Base-by-base conservation (phyloP, 352 stramenopile genomes). In the Globisporangium sylvaticum region DNA sequence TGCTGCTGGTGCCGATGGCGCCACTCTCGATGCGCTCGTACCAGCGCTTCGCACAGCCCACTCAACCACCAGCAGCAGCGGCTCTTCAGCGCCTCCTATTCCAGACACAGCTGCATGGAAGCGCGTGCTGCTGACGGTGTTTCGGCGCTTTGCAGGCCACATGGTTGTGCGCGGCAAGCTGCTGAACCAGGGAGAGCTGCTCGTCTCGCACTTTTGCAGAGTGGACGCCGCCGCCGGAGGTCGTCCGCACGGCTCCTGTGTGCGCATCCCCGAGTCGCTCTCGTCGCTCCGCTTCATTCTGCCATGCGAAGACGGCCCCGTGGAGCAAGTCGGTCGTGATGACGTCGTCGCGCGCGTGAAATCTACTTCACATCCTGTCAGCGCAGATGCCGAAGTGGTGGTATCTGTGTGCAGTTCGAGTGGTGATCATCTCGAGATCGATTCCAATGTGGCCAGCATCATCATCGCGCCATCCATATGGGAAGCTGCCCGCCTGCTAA, bases 101-200 rank as follows among this genome's bases (percentile, higher is more conserved):
- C 34, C 27, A 44, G 64, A 66, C 61, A 44, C 52, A 42, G 46
- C 37, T 4, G 56, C 34, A 15, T 66, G 55, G 59, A 59, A 53
- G 24, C 65, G 62, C 22, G 48, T 67, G 12, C 42, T 79, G 53
- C 52, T 46, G 29, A 68, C 68, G 27, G 4, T 84, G 5, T 76
- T 75, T 27, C 75, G 75, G 2, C 74, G 79, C 12, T 84, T 64
- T 12, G 55, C 68, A 0, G 72, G 68, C 0, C 37, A 67, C 7
- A 18, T 84, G 34, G 3, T 72, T 4, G 67, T 84, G 25, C n/a
- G 70, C 24, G 79, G 79, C 7, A 79, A 76, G 57, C 61, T 87
- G 10, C 65, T 84, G 56, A 87, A 87, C 65, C 68, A 75, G 31
- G 69, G 76, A 15, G 74, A 87, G 66, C 58, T 87, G 32, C 56